Base-by-base conservation (phyloP, 108 stramenopile genomes). In the Discostella pseudostelligera region DNA sequence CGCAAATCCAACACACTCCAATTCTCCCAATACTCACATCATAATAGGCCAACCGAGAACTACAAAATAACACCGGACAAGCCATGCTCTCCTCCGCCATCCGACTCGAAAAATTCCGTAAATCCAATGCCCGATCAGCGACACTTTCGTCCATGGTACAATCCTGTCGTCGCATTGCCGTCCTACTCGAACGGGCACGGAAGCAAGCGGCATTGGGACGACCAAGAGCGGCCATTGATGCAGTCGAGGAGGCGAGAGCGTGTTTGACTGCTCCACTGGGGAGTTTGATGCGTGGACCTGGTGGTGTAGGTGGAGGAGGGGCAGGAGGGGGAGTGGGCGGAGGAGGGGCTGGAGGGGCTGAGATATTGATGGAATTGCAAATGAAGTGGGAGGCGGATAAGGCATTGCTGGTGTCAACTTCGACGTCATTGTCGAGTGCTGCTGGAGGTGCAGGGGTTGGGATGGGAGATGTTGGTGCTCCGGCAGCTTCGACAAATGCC, bases 231-330 rank as follows among this genome's bases (percentile, higher is more conserved):
- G 89, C 89, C 10, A 62, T 94, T 10, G 88, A 87, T 48, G 93
- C 93, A 5, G 93, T 94, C 0, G 93, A 94, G 55, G 88, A 94
- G 68, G 93, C 93, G 9, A 63, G 93, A 40, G 80, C 72, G 9
- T 86, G 84, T 51, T 63, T 94, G 53, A 88, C 86, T 4, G 81
- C 87, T 3, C 88, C 88, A n/a, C 62, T 91, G 22, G 70, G 81
- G 13, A 77, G 77, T 49, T 59, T 90, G 17, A 70, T 85, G 19
- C 59, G 78, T 2, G 78, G 78, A n/a, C n/a, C n/a, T n/a, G n/a
- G n/a, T n/a, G n/a, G n/a, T n/a, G n/a, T n/a, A n/a, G n/a, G n/a
- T n/a, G n/a, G n/a, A n/a, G n/a, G n/a, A n/a, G n/a, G n/a, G n/a
- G n/a, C n/a, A n/a, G n/a, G n/a, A n/a, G n/a, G n/a, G n/a, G n/a